Evolutionary conservation across 2,329 filamentous ascomycete species (phyloP).

Genomic region (Aspergillus ibericus): DNA sequence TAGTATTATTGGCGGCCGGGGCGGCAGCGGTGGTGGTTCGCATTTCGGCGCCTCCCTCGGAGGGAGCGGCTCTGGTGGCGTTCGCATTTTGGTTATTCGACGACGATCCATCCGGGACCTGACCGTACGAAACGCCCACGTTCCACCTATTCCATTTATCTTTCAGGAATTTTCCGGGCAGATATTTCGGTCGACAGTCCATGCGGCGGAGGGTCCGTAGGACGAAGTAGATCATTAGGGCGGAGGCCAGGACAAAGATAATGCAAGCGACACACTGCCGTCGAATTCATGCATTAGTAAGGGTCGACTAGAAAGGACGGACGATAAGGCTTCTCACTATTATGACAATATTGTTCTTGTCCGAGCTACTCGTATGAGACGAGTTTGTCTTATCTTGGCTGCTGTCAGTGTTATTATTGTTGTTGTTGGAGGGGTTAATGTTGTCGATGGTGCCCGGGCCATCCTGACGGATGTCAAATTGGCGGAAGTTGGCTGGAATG

Average conservation of each 20-base stretch:
- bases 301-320: not conserved
- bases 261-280: conserved; percentile 30
- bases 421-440: not conserved
- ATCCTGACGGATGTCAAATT: conserved; percentile 20
- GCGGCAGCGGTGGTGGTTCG: conserved; percentile 11
- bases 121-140: conserved; percentile 44
- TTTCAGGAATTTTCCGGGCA: conserved; percentile 54
- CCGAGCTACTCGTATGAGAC: not conserved
- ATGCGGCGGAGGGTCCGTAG: conserved; percentile 46
- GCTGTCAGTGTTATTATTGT: not conserved
- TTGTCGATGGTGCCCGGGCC: not conserved
- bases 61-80: conserved; percentile 30
- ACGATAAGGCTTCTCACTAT: conserved; percentile 26
- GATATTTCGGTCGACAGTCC: conserved; percentile 51
- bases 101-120: conserved; percentile 31
- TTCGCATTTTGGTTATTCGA: conserved; percentile 20
- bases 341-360: conserved; percentile 30
- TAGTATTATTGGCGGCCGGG: conserved; percentile 10
- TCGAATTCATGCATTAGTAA: conserved; percentile 8
- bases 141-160: conserved; percentile 54
- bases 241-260: conserved; percentile 32
- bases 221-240: conserved; percentile 35
- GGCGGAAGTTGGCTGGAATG: conserved; percentile 19
- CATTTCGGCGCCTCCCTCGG: conserved; percentile 31
- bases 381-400: not conserved